Evolutionary conservation across 2,329 filamentous ascomycete species (phyloP).

Genomic region (Penicillium sclerotigenum): DNA sequence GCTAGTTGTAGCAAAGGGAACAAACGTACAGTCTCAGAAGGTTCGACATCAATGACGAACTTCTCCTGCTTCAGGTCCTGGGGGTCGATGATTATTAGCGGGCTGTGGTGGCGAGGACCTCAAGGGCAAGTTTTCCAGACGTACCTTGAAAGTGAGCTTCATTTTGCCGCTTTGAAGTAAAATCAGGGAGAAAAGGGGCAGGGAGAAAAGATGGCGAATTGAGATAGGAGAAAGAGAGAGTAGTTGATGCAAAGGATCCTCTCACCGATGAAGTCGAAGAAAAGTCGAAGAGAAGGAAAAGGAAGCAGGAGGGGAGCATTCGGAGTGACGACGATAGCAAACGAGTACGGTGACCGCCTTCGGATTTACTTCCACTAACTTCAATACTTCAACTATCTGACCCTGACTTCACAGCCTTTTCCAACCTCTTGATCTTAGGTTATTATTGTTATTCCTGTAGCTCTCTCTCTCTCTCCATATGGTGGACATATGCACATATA

Average conservation of each 20-base stretch:
- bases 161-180: slow-evolving; percentile 48
- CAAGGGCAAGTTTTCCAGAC: slow-evolving; percentile 18
- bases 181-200: slow-evolving; percentile 26
- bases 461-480: not conserved
- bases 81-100: slow-evolving; percentile 19
- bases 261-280: slow-evolving; percentile 12
- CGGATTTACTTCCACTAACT: not conserved
- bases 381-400: too few species aligned
- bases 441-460: not conserved
- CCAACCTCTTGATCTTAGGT: not conserved
- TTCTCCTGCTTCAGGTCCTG: slow-evolving; percentile 99
- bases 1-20: slow-evolving; percentile 9
- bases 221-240: not conserved
- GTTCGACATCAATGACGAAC: slow-evolving; percentile 93
- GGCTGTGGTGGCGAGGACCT: slow-evolving; percentile 13
- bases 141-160: slow-evolving; percentile 71
- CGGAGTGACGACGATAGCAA: slow-evolving; percentile 9
- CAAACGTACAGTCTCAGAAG: slow-evolving; percentile 75
- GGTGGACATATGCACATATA: not conserved
- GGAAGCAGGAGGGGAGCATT: slow-evolving; percentile 15
- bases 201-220: slow-evolving; percentile 8
- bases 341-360: slow-evolving; percentile 12
- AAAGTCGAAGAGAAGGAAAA: slow-evolving; percentile 28
- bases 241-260: slow-evolving; percentile 6
- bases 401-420: not conserved